Base-by-base conservation (phyloP, 2,329 filamentous ascomycete genomes). In the Onygena corvina region DNA sequence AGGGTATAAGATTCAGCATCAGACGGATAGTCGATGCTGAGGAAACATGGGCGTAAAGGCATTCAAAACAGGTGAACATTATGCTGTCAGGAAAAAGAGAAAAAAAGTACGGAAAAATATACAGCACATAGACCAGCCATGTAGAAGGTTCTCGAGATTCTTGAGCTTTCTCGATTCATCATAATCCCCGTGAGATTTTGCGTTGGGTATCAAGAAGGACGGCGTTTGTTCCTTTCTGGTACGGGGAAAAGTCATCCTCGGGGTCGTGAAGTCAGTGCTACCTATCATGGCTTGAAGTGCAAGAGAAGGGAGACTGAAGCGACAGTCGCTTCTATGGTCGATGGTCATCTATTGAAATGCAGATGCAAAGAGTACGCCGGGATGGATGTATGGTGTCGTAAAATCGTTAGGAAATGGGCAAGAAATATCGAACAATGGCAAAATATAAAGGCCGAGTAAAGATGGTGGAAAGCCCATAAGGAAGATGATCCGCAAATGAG, bases 101-200 rank as follows among this genome's bases (percentile, higher is more conserved):
- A 40, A 40, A 20, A 21, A 40, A 38, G 14, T 5, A 23, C n/a
- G 20, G 12, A 21, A 11, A n/a, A 23, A 20, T 40, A 21, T 21
- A 40, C 36, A 18, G 25, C 36, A 40, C 36, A 40, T 23, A 40
- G 36, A 40, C 36, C 36, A 40, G 36, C 36, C 36, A 40, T 40
- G 36, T 40, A 40, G 36, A 23, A n/a, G 20, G 20, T 11, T 23
- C 18, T 40, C 20, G 6, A 21, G 11, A 12, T 20, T 25, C n/a
- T 11, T 40, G 21, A 7, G 4, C 21, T 38, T 20, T 18, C 14
- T 14, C 4, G 8, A 16, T 14, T 7, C 34, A 6, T 38, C 34
- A 6, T 3, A 21, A 16, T 38, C 14, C 34, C 34, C 21, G 34
- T 14, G 18, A 20, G 18, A 38, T 21, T 40, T 23, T 40, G 21